Percentiles rank a stretch among this genome's conserved stretches.
These are phyloP conservation scores for Globisporangium lucens DNA, from an alignment of 352 stramenopile genomes.

Conservation along the genomic window DNA sequence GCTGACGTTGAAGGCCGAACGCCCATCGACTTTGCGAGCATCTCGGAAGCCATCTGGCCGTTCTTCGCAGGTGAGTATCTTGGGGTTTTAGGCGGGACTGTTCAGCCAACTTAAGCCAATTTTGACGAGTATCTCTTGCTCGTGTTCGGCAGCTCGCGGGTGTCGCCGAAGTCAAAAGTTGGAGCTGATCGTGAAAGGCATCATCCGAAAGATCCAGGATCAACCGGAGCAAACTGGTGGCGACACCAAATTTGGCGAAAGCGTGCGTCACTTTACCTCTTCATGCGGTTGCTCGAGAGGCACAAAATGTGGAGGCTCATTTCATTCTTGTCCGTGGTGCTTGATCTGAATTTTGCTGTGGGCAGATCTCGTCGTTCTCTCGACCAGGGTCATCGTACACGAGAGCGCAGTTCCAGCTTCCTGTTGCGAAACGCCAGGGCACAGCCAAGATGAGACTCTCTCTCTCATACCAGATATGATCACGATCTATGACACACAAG, in stretches of 20 bases:
- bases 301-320: not conserved
- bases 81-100: not conserved
- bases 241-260: constrained; percentile 36
- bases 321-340: not conserved
- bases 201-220: constrained; percentile 63
- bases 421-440: constrained; percentile 37
- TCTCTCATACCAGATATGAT: not conserved
- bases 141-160: constrained; percentile 30
- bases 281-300: not conserved
- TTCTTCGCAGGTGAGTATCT: constrained; percentile 46
- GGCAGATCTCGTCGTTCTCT: constrained; percentile 71
- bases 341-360: not conserved
- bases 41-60: constrained; percentile 69
- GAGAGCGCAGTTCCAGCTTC: constrained; percentile 54
- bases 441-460: constrained; percentile 38
- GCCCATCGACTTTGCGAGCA: constrained; percentile 65
- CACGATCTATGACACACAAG: not conserved
- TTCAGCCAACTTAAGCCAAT: not conserved
- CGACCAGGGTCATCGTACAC: constrained; percentile 72
- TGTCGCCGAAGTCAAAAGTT: constrained; percentile 51
- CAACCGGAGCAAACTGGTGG: constrained; percentile 39
- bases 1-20: constrained; percentile 43
- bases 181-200: constrained; percentile 53
- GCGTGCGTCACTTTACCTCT: constrained; percentile 3
- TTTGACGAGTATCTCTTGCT: not conserved